These are phyloP conservation scores for Fusarium subtropicale DNA, from an alignment of 2,329 filamentous ascomycete species.

Conservation along the genomic window DNA sequence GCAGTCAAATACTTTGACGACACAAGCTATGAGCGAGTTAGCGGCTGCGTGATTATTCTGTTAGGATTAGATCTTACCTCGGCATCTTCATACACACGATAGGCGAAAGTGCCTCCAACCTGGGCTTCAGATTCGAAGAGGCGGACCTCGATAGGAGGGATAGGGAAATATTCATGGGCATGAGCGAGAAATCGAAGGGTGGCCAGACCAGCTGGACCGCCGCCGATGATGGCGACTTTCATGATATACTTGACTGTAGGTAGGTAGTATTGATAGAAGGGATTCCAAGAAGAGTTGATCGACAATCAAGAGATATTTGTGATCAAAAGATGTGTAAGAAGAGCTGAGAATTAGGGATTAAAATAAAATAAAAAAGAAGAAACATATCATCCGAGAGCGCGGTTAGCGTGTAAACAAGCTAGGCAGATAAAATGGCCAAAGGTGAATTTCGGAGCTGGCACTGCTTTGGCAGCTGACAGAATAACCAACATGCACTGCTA, in stretches of 20 bases:
- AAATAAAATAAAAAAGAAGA: rapidly evolving
- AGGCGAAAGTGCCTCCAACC: conserved; percentile 61
- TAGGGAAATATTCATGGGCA: conserved; percentile 54
- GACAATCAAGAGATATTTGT: not conserved
- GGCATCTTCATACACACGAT: conserved; percentile 61
- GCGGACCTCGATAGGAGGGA: conserved; percentile 54
- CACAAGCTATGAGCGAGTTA: conserved; percentile 52
- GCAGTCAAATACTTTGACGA: conserved; percentile 63
- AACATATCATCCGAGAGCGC: no score
- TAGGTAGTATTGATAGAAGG: not conserved
- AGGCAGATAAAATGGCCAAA: not conserved
- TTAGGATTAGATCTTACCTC: conserved; percentile 48
- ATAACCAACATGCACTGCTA: not conserved
- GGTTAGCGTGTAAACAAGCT: not conserved
- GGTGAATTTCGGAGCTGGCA: not conserved
- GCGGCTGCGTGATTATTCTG: not conserved
- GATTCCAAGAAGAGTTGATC: not conserved
- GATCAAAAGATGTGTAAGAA: not conserved
- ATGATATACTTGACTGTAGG: conserved; percentile 27
- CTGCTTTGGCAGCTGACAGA: not conserved
- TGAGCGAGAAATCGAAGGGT: conserved; percentile 56
- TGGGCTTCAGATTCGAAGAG: conserved; percentile 59
- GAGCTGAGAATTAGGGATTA: not conserved
- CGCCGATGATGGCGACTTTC: conserved; percentile 58
- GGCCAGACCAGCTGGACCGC: conserved; percentile 57